Conservation (phyloP, 257 asterid species). For the Petrea volubilis region DNA sequence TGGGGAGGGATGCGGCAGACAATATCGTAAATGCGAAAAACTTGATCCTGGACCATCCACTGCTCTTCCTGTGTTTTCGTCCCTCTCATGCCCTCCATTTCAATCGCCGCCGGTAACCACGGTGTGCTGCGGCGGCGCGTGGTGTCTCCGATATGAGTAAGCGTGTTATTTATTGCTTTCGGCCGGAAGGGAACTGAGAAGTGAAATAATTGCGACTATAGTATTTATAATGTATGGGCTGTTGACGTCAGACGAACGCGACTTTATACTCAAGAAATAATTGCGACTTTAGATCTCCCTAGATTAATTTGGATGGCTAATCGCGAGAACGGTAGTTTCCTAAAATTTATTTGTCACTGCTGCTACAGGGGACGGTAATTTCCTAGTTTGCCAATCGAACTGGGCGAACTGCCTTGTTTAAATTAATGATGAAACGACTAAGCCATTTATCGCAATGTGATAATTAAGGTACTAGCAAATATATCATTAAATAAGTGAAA, state of each 20-base stretch:
- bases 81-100: conserved; percentile 43
- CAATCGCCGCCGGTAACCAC: conserved; percentile 21
- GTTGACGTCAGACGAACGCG: too few species aligned
- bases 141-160: conserved; percentile 1
- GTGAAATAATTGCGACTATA: neutral
- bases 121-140: conserved; percentile 17
- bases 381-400: too few species aligned
- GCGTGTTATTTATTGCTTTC: neutral
- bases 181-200: neutral
- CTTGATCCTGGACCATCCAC: conserved; percentile 68
- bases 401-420: too few species aligned
- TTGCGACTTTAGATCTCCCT: too few species aligned
- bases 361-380: too few species aligned
- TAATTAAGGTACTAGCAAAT: too few species aligned
- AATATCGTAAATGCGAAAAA: conserved; percentile 48
- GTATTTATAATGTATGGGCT: neutral
- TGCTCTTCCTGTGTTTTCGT: conserved; percentile 79
- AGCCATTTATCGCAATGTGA: too few species aligned
- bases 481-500: too few species aligned
- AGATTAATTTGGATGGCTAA: too few species aligned
- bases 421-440: too few species aligned
- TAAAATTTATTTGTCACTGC: too few species aligned
- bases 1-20: conserved; percentile 66
- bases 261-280: neutral
- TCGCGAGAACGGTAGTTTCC: too few species aligned